phyloP scores from a whole-genome alignment of 73 alveolate genomes.

The Tetrahymena borealis region DNA sequence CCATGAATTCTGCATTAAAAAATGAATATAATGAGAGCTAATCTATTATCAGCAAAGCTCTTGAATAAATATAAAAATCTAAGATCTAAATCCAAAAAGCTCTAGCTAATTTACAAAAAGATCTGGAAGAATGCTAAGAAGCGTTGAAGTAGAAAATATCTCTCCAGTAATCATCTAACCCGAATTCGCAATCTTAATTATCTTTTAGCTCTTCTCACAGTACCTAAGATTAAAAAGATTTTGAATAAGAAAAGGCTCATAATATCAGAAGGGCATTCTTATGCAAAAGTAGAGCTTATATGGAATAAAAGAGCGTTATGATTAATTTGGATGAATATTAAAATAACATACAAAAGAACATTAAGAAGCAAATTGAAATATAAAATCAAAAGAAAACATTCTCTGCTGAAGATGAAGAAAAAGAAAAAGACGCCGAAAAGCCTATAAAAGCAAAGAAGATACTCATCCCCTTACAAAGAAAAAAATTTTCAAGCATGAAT shows the following conservation, averaged over 20 bases:
- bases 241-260: neutral
- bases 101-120: neutral
- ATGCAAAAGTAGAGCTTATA: neutral
- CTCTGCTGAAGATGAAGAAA: neutral
- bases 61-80: neutral
- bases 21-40: slow-evolving; percentile 2
- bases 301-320: neutral
- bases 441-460: neutral
- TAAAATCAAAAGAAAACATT: neutral
- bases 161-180: neutral
- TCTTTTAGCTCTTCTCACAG: neutral
- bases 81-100: neutral
- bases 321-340: neutral
- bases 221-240: neutral
- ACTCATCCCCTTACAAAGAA: neutral
- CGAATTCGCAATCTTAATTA: neutral
- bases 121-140: neutral
- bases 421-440: neutral
- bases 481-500: neutral
- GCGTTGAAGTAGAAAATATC: neutral
- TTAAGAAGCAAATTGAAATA: neutral
- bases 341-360: neutral
- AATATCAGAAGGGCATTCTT: neutral
- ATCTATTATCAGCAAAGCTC: neutral
- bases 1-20: slow-evolving; percentile 24